These are phyloP conservation scores for Vachellia pachyceras DNA, from an alignment of 306 rosid species.

Conservation along the genomic window DNA sequence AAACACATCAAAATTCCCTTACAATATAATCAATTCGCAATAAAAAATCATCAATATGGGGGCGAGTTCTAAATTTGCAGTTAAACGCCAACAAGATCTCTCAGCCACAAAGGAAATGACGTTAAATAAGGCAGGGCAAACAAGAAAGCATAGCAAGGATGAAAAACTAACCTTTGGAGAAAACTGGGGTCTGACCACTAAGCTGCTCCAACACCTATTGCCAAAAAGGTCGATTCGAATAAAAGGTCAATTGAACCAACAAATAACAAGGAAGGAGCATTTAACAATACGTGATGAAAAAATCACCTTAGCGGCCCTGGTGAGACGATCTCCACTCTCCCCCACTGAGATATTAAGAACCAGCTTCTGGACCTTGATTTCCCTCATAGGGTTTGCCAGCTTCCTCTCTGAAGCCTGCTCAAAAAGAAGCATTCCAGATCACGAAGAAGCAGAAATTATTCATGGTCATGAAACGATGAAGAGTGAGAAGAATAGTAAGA, in stretches of 20 bases:
- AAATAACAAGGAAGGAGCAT: neutral
- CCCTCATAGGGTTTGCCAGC: neutral
- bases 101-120: neutral
- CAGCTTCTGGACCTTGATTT: neutral
- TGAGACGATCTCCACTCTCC: neutral
- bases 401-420: neutral
- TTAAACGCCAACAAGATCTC: neutral
- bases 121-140: neutral
- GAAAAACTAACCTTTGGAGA: neutral
- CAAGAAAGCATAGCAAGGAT: neutral
- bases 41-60: neutral
- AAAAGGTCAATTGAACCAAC: neutral
- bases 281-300: neutral
- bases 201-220: neutral
- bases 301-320: neutral
- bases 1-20: neutral
- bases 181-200: neutral
- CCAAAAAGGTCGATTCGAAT: neutral
- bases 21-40: neutral
- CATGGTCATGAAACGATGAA: too few species aligned
- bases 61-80: neutral
- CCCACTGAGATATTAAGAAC: neutral
- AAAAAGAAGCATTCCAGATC: neutral
- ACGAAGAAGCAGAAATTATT: too few species aligned
- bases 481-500: too few species aligned